Conservation (phyloP, 2,329 filamentous ascomycete species). For the Ampelomyces quisqualis region DNA sequence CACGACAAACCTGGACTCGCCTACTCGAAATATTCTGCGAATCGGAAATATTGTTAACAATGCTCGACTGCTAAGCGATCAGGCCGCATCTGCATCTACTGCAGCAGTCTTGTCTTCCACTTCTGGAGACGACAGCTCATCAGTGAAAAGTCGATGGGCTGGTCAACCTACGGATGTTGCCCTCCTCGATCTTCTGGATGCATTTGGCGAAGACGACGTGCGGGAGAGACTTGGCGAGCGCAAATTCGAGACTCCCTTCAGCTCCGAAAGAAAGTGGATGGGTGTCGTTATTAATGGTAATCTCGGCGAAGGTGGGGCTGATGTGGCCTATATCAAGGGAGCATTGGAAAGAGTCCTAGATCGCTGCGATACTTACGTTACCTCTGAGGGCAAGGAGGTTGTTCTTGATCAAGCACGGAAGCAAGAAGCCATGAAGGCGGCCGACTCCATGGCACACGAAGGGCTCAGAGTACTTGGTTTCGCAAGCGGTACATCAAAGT, state of each 20-base stretch:
- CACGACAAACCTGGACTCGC: constrained; percentile 63
- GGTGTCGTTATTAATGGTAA: constrained; percentile 72
- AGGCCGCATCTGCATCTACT: constrained; percentile 69
- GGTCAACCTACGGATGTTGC: constrained; percentile 97
- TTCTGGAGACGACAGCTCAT: constrained; percentile 61
- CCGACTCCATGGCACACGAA: constrained; percentile 82
- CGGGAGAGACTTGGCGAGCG: constrained; percentile 82
- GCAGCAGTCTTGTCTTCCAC: constrained; percentile 86
- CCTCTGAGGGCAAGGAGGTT: constrained; percentile 80
- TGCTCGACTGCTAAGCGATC: constrained; percentile 72
- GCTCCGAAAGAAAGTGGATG: constrained; percentile 99
- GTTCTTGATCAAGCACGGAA: constrained; percentile 75
- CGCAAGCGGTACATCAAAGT: constrained; percentile 70
- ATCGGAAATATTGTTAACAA: constrained; percentile 98
- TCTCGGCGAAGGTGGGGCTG: constrained; percentile 61
- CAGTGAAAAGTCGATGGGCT: constrained; percentile 83
- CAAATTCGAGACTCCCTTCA: constrained; percentile 86
- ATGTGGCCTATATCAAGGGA: constrained; percentile 93
- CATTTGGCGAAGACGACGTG: constrained; percentile 87
- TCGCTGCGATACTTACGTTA: constrained; percentile 87
- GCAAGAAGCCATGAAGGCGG: constrained; percentile 73
- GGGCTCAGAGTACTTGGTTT: constrained; percentile 90
- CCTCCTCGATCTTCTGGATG: constrained; percentile 89
- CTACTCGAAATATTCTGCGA: constrained; percentile 76
- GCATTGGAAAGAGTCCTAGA: constrained; percentile 83